phyloP scores from a whole-genome alignment of 768 basidiomycete genomes.

The Phylloporus sp. region DNA sequence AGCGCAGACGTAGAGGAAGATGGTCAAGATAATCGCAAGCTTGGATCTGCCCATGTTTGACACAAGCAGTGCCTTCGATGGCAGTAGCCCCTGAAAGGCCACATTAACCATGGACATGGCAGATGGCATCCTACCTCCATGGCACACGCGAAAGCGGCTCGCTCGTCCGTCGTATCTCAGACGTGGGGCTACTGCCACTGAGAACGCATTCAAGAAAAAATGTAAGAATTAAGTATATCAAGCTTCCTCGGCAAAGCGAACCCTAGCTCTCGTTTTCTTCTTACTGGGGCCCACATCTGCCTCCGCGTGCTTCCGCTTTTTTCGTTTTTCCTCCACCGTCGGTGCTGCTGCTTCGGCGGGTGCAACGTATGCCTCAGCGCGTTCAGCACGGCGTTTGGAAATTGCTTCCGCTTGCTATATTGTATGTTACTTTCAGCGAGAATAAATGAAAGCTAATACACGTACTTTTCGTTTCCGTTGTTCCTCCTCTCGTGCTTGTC shows the following conservation, averaged over 20 bases:
- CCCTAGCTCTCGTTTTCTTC: slow-evolving; percentile 31
- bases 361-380: slow-evolving; percentile 84
- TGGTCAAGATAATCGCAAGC: not conserved
- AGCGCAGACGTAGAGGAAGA: slow-evolving; percentile 3
- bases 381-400: slow-evolving; percentile 66
- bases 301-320: slow-evolving; percentile 45
- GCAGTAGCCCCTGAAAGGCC: no score
- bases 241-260: slow-evolving; percentile 15
- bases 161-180: no score
- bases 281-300: slow-evolving; percentile 34
- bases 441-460: not conserved
- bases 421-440: not conserved
- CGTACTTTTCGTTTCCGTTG: slow-evolving; percentile 64
- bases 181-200: no score
- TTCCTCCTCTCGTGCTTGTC: slow-evolving; percentile 67
- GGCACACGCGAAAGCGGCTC: no score
- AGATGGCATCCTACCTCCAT: no score
- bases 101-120: no score
- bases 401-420: slow-evolving; percentile 73
- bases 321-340: slow-evolving; percentile 74
- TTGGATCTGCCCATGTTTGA: no score
- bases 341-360: slow-evolving; percentile 74
- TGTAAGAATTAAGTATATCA: no score
- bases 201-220: no score
- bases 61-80: no score